These are phyloP conservation scores for Thalassiosira exigua DNA, from an alignment of 352 stramenopile species.

Conservation along the genomic window DNA sequence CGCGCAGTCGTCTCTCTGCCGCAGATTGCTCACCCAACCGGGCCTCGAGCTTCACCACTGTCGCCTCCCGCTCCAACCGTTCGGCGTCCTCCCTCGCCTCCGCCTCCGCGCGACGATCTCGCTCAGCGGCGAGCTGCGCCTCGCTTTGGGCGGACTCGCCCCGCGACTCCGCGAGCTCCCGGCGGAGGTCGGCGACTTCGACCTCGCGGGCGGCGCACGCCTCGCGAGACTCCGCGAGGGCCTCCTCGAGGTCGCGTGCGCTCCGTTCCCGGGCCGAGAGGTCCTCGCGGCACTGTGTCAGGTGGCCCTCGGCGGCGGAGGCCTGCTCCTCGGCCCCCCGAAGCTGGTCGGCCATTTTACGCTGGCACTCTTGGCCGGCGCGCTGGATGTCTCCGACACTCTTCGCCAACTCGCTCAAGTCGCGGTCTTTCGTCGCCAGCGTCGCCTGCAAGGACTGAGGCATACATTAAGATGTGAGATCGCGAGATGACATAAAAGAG, in stretches of 20 bases:
- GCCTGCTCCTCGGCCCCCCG: slow-evolving; percentile 25
- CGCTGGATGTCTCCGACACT: slow-evolving; percentile 35
- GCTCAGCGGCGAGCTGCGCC: slow-evolving; percentile 26
- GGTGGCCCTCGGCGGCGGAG: slow-evolving; percentile 2
- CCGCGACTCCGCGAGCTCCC: slow-evolving; percentile 9
- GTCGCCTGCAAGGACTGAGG: not conserved
- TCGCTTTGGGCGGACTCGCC: not conserved
- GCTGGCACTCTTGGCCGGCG: slow-evolving; percentile 22
- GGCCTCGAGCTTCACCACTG: slow-evolving; percentile 32
- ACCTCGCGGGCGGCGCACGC: slow-evolving; percentile 2
- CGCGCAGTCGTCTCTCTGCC: slow-evolving; percentile 28
- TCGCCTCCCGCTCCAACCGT: slow-evolving; percentile 33
- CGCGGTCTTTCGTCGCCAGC: slow-evolving; percentile 25
- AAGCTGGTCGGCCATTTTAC: slow-evolving; percentile 17
- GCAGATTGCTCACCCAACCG: slow-evolving; percentile 29
- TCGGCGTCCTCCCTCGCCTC: slow-evolving; percentile 48
- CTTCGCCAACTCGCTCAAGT: slow-evolving; percentile 48
- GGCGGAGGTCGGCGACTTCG: slow-evolving; percentile 13
- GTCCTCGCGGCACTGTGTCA: slow-evolving; percentile 25
- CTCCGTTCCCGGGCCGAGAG: too few species aligned
- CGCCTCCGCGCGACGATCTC: slow-evolving; percentile 22
- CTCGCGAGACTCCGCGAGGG: slow-evolving; percentile 12
- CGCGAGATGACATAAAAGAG: slow-evolving; percentile 1
- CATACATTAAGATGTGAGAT: not conserved
- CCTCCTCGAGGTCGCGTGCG: slow-evolving; percentile 24